Evolutionary conservation across 2,329 filamentous ascomycete genomes (phyloP).

Genomic region (Neopestalotiopsis clavispora): DNA sequence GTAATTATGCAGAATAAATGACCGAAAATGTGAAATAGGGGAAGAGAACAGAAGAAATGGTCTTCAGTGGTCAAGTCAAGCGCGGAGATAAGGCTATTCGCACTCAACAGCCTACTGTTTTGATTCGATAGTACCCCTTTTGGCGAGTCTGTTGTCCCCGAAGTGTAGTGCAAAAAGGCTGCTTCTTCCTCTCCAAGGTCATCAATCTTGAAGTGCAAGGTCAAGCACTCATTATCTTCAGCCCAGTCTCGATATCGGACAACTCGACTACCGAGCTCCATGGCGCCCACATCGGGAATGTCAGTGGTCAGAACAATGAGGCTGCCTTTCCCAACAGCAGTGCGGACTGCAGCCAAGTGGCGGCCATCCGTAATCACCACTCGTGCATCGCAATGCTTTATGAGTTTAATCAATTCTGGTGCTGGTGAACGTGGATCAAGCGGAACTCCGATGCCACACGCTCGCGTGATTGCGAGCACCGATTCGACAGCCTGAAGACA

Average conservation of each 20-base stretch:
- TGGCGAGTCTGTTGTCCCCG: constrained; percentile 3
- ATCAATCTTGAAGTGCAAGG: not conserved
- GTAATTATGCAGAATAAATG: constrained; percentile 1
- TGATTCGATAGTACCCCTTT: constrained; percentile 10
- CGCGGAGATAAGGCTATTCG: not conserved
- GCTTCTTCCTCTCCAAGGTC: constrained; percentile 9
- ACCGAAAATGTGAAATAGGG: constrained; percentile 8
- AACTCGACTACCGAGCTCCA: not conserved
- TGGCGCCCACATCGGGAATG: not conserved
- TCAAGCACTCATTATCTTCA: not conserved
- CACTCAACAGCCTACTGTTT: not conserved
- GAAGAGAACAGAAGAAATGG: constrained; percentile 1
- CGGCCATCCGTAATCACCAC: constrained; percentile 1
- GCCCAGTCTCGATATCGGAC: constrained; percentile 9
- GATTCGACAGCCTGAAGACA: constrained; percentile 7
- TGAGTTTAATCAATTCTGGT: not conserved
- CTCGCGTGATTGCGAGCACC: constrained; percentile 5
- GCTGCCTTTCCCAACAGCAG: not conserved
- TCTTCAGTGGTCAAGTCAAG: constrained; percentile 3
- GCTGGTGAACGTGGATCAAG: not conserved
- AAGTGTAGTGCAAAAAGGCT: constrained; percentile 13
- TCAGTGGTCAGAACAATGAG: not conserved
- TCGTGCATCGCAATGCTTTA: not conserved
- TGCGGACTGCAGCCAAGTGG: not conserved
- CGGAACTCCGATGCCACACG: not conserved